These are phyloP conservation scores for Chenopodium quinoa DNA, from an alignment of 148 eudicot species.

Conservation along the genomic window DNA sequence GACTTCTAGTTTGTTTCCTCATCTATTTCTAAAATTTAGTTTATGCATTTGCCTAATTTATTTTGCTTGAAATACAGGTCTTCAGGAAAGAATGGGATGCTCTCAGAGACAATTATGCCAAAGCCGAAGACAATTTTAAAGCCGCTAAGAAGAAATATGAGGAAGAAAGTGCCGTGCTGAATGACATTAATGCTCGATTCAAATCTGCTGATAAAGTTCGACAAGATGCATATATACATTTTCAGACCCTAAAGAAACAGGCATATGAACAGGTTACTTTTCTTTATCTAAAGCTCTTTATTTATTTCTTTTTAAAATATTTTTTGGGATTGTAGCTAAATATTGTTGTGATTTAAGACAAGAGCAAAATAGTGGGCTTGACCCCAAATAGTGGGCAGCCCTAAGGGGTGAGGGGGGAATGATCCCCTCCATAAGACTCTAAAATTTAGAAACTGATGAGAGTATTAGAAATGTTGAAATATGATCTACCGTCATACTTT, in stretches of 20 bases:
- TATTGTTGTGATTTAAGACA: background rate
- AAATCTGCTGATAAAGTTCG: slow-evolving; percentile 55
- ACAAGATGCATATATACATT: slow-evolving; percentile 55
- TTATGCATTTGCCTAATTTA: slow-evolving; percentile 2
- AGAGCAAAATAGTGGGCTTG: background rate
- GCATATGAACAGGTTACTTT: slow-evolving; percentile 61
- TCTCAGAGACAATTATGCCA: slow-evolving; percentile 47
- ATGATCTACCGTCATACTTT: too few relatives aligned
- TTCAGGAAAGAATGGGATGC: slow-evolving; percentile 66
- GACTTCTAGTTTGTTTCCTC: background rate
- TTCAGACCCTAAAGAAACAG: slow-evolving; percentile 47
- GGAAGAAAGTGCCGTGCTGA: slow-evolving; percentile 45
- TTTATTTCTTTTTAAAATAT: background rate
- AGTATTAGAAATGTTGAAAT: too few relatives aligned
- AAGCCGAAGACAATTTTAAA: slow-evolving; percentile 45
- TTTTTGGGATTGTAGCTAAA: background rate
- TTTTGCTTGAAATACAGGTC: slow-evolving; percentile 36
- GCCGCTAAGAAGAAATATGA: slow-evolving; percentile 50
- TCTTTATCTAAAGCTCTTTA: slow-evolving; percentile 1
- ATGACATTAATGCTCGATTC: slow-evolving; percentile 41
- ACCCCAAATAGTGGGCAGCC: background rate
- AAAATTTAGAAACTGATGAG: too few relatives aligned
- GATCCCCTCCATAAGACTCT: too few relatives aligned
- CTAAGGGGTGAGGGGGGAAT: too few relatives aligned
- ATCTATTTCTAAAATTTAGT: background rate